These are phyloP conservation scores for Cutaneotrichosporon sp. DNA, from an alignment of 1,284 basidiomycete species.

Conservation along the genomic window DNA sequence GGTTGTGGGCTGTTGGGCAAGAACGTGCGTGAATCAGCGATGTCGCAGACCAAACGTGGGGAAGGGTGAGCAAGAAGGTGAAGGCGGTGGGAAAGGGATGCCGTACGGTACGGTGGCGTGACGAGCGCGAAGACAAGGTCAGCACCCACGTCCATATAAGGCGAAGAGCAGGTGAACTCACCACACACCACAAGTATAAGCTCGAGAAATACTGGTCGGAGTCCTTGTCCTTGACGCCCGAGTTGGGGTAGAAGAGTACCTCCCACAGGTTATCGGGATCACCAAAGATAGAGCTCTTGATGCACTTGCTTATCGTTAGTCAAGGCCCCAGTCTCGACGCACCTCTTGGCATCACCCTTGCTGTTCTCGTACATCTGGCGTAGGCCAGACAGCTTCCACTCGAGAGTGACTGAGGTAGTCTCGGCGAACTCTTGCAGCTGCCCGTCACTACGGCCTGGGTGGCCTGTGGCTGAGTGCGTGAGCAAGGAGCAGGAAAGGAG, in stretches of 20 bases:
- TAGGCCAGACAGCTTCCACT: conserved; percentile 67
- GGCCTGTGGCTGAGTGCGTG: neutral
- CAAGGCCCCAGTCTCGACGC: conserved; percentile 9
- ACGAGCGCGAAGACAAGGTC: too few species aligned
- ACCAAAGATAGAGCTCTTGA: conserved; percentile 48
- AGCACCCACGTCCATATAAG: too few species aligned
- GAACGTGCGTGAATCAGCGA: too few species aligned
- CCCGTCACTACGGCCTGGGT: too few species aligned
- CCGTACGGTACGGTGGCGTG: too few species aligned
- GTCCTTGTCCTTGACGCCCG: conserved; percentile 53
- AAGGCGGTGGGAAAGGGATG: too few species aligned
- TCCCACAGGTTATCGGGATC: conserved; percentile 50
- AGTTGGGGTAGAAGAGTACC: conserved; percentile 76
- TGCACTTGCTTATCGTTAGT: conserved; percentile 38
- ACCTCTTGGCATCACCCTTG: conserved; percentile 47
- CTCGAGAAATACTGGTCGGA: conserved; percentile 58
- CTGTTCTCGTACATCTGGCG: conserved; percentile 67
- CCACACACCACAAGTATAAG: conserved; percentile 73
- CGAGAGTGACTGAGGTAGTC: conserved; percentile 61
- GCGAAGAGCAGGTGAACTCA: conserved; percentile 45
- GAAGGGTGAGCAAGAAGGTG: too few species aligned
- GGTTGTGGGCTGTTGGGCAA: conserved; percentile 54
- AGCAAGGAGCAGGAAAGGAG: neutral
- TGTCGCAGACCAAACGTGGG: too few species aligned
- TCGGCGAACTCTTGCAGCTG: conserved; percentile 50